Evolutionary conservation across 768 basidiomycete genomes (phyloP), one percentile per base, ranked within the genome.

Genomic region (Podaxis sp.): DNA sequence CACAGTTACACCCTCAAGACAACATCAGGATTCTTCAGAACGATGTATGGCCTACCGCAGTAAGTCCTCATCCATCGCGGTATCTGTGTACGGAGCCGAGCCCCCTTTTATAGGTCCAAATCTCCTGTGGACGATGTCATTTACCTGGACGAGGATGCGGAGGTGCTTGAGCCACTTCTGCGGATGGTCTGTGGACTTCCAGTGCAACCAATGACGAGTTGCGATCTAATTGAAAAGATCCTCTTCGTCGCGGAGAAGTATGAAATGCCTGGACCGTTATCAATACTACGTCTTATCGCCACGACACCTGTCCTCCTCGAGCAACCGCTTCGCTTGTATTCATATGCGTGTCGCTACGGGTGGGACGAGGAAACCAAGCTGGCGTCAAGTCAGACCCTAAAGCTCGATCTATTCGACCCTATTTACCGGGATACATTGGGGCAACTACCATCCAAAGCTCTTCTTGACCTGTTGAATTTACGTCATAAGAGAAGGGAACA

Each of bases 231-330:
- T 55, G 86, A 89, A 57, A 70, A 77, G 3, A 66, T 89, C n/a
- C 71, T 88, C 11, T 84, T 79, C 57, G 84, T 85, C 0, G 82
- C 86, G 0, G 86, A 89, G 66, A 87, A 87, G 66, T 89, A 88
- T 68, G 87, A 88, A 37, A 88, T 87, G 83, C 79, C 82, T 0
- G 87, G 87, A 0, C 84, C 86, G 1, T 73, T 77, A 61, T 85
- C 84, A 5, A 79, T 87, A 63, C 70, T 87, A 53, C 84, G 84
- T 40, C 79, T 84, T 36, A 76, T 83, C n/a, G 73, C 83, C 56
- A 77, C 80, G 68, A 82, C 82, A 0, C 82, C 80, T 1, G 71
- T 79, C 0, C 74, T 88, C 44, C 71, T 81, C 23, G 73, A 76
- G 38, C 72, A 82, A 47, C 80, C 84, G 0, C 72, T 87, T 16